Percentiles rank a stretch among this genome's conserved stretches.
These are phyloP conservation scores for Monascus ruber DNA, from an alignment of 2,329 filamentous ascomycete genomes.

Conservation along the genomic window DNA sequence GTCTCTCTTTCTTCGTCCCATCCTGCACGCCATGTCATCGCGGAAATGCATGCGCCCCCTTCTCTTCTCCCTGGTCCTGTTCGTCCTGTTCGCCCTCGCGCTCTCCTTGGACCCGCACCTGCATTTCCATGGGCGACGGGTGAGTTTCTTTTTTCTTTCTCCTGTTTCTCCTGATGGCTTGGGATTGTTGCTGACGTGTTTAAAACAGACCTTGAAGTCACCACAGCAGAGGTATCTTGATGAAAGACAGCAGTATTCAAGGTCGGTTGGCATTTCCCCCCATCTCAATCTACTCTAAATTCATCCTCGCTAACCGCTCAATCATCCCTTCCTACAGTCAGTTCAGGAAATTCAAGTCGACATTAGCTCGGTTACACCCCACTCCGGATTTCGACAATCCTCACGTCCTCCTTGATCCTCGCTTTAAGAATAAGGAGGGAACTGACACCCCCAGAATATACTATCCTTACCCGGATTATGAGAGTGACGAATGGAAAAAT, in stretches of 20 bases:
- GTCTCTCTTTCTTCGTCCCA: too few relatives aligned
- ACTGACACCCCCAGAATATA: constrained; percentile 41
- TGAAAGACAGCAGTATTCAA: background rate
- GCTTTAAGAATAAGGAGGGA: background rate
- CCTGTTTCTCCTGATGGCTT: too few relatives aligned
- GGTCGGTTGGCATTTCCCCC: background rate
- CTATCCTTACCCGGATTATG: constrained; percentile 60
- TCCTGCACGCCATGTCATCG: background rate
- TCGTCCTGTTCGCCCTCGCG: background rate
- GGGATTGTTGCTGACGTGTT: too few relatives aligned
- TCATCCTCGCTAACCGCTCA: background rate
- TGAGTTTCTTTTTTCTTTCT: background rate
- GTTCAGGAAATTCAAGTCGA: background rate
- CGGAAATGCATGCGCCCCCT: background rate
- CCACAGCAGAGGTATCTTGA: background rate
- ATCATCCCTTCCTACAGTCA: background rate
- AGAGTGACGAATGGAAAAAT: constrained; percentile 47
- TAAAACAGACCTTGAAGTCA: background rate
- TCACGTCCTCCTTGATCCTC: background rate
- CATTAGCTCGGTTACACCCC: background rate
- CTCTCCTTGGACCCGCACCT: background rate
- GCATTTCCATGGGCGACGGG: background rate
- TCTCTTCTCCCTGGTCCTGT: background rate
- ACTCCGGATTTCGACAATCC: constrained; percentile 1
- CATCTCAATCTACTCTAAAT: background rate